Percentiles rank a stretch among this genome's conserved stretches.
Evolutionary conservation across 768 basidiomycete genomes (phyloP).

Genomic region (Rhizopogon roseolus): DNA sequence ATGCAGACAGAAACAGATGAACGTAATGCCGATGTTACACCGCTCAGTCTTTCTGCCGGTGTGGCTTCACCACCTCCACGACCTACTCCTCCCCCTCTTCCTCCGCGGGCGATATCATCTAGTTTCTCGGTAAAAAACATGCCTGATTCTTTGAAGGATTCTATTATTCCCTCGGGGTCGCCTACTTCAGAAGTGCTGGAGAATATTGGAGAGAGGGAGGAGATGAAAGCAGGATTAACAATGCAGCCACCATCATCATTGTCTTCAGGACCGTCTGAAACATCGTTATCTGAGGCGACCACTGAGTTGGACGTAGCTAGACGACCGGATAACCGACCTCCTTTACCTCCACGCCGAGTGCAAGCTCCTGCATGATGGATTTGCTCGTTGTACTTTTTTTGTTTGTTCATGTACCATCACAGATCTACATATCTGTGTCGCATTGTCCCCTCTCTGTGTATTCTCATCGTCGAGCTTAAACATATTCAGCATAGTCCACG

Average conservation of each 20-base stretch:
- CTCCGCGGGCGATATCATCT: slow-evolving; percentile 36
- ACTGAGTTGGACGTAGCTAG: slow-evolving; percentile 3
- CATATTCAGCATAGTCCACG: slow-evolving; percentile 4
- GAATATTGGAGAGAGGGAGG: slow-evolving; percentile 48
- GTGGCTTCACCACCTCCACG: slow-evolving; percentile 19
- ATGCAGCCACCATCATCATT: slow-evolving; percentile 13
- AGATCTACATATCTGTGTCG: neutral
- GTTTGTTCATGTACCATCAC: neutral
- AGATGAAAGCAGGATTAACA: slow-evolving; percentile 22
- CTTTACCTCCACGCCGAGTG: slow-evolving; percentile 30
- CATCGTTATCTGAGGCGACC: neutral
- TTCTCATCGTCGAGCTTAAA: neutral
- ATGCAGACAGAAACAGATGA: slow-evolving; percentile 11
- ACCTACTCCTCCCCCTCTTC: slow-evolving; percentile 32
- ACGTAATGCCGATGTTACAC: slow-evolving; percentile 24
- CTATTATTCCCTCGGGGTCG: slow-evolving; percentile 17
- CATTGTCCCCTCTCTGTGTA: neutral
- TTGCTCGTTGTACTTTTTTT: neutral
- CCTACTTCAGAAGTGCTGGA: slow-evolving; percentile 54
- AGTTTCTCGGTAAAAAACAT: slow-evolving; percentile 22
- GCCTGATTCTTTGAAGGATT: slow-evolving; percentile 19
- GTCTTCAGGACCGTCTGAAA: slow-evolving; percentile 2
- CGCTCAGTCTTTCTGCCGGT: slow-evolving; percentile 22
- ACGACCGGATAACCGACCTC: slow-evolving; percentile 18
- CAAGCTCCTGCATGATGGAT: slow-evolving; percentile 8